Base-by-base conservation (phyloP, 805 yeast species). In the Nakazawaea ishiwadae region DNA sequence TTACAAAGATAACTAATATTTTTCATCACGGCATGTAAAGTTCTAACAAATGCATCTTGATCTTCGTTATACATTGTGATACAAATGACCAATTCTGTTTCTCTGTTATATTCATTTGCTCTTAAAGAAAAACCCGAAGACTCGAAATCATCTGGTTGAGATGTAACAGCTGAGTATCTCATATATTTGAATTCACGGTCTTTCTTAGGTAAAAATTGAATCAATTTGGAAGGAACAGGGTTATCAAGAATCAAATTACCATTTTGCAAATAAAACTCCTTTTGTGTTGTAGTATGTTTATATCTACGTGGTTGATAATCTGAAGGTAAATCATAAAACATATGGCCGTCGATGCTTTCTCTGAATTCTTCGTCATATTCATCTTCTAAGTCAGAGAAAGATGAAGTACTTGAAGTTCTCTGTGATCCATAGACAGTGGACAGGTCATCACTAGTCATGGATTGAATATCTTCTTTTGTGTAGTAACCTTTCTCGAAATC, bases 21-120 rank as follows among this genome's bases (percentile, higher is more conserved):
- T 53, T 80, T 84, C 86, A 91, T 87, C 12, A 93, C 91, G 0
- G 96, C 86, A 60, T 95, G 96, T 75, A 93, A 71, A 0, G 99
- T 95, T 64, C 98, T 78, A 1, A 97, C 87, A 59, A 93, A 79
- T 3, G 95, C 76, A 40, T 72, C 71, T 59, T 90, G 96, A 60
- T 87, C 95, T 64, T 93, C 99, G 55, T 93, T 93, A 66, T 91
- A 93, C 98, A 93, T 91, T 24, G 99, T 93, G 50, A 93, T 78
- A 63, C 98, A 90, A 39, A 93, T 77, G 34, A 85, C 89, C 29
- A 93, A 67, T 63, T 95, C 98, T 21, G 93, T 91, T 54, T 89
- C 96, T 58, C 99, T 79, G 50, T 85, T 87, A 57, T 79, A 75
- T 48, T 87, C 91, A 5, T 87, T 83, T 7, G 95, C 84, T 52